Base-by-base conservation (phyloP, 192 early-diverging fungal species). In the Coemansia asiatica region DNA sequence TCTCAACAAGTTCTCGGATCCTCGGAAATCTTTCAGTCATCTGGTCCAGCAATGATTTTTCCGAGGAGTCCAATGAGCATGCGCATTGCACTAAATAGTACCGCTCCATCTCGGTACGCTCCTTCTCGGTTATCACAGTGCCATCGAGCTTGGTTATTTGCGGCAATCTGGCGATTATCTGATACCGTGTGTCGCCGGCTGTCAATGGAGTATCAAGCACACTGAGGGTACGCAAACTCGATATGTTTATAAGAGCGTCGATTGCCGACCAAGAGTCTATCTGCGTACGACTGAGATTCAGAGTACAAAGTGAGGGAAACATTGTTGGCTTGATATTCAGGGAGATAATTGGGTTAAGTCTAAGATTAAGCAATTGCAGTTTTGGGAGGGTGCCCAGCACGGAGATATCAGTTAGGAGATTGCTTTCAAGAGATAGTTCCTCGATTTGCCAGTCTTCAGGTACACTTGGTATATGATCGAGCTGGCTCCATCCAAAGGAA, bases 41-140 rank as follows among this genome's bases (percentile, higher is more conserved):
- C 4, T 16, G 10, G 10, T 60, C 61, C 9, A 60, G 21, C 51
- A 56, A 23, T 19, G 21, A 15, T 3, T 46, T 10, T 36, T 25
- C 38, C 3, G 58, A 21, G 31, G 46, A 10, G 2, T 35, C 9
- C 4, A 47, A 22, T 15, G 44, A 51, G 49, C 62, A 62, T 6
- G 74, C 66, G 16, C 68, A 71, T 0, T 68, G 67, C 1, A 54
- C 35, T 28, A 81, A 48, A 47, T 71, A 82, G 40, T 71, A 71
- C 15, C 74, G 71, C n/a, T 82, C 80, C 61, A 82, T 69, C n/a
- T 82, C 80, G 4, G 66, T 67, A 18, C 80, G 71, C 28, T 82
- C 80, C 9, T 61, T 49, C 0, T 47, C 16, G 12, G 67, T 28
- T 12, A 81, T 61, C 4, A 44, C 1, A 0, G 78, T 50, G 18